A percentile compares a stretch with the other conserved stretches of the same genome.
Conservation (phyloP, 441 rosid species). For the Pelargonium citronellum region DNA sequence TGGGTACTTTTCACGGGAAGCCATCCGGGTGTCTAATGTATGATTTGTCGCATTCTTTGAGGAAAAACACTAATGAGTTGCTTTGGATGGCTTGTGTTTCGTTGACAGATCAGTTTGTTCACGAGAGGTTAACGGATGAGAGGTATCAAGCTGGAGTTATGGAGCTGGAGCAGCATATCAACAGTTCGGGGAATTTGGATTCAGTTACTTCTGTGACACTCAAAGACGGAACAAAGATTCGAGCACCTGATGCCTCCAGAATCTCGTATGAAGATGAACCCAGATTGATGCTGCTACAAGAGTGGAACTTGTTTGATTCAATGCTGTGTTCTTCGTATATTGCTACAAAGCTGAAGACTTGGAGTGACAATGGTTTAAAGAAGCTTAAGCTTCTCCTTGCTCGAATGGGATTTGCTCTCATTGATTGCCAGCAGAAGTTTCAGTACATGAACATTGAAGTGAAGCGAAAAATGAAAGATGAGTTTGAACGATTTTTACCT, state of each 20-base stretch:
- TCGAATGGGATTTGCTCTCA: conserved; percentile 83
- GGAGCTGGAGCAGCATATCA: conserved; percentile 96
- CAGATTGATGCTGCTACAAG: conserved; percentile 72
- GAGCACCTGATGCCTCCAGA: conserved; percentile 75
- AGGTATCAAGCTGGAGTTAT: conserved; percentile 89
- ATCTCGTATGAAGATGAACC: conserved; percentile 90
- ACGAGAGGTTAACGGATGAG: conserved; percentile 88
- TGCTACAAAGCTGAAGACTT: conserved; percentile 76
- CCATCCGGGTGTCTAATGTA: conserved; percentile 84
- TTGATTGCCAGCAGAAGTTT: conserved; percentile 89
- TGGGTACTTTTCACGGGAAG: conserved; percentile 91
- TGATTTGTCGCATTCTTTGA: conserved; percentile 61
- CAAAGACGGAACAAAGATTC: conserved; percentile 79
- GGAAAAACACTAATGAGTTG: conserved; percentile 84
- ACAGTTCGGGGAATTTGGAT: conserved; percentile 74
- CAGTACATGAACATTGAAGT: conserved; percentile 86
- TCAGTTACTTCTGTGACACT: conserved; percentile 68
- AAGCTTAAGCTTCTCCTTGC: conserved; percentile 89
- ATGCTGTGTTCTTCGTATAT: conserved; percentile 87
- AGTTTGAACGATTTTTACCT: conserved; percentile 73
- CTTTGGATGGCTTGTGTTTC: conserved; percentile 94
- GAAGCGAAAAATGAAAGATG: conserved; percentile 75
- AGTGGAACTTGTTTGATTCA: conserved; percentile 91
- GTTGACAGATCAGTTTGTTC: conserved; percentile 85
- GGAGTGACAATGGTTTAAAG: conserved; percentile 90